Conservation (phyloP, 805 yeast species). For the Myxozyma vanderwaltii region DNA sequence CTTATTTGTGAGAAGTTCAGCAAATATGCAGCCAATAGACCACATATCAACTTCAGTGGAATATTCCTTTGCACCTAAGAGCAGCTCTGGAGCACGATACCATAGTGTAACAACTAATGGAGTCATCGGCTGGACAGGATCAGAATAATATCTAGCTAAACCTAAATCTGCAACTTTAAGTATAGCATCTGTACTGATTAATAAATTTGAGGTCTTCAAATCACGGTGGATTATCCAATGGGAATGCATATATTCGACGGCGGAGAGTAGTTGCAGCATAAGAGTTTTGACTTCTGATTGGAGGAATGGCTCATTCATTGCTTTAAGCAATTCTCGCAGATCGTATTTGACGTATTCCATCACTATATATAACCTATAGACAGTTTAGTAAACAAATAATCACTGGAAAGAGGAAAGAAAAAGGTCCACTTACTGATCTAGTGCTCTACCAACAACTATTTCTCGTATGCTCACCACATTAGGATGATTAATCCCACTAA, state of each 20-base stretch:
- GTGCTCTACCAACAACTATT: slow-evolving; percentile 50
- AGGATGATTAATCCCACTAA: slow-evolving; percentile 53
- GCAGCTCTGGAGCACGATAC: slow-evolving; percentile 52
- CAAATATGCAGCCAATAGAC: slow-evolving; percentile 64
- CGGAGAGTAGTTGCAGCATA: slow-evolving; percentile 38
- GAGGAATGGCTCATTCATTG: slow-evolving; percentile 37
- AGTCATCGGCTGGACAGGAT: slow-evolving; percentile 26
- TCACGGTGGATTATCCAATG: slow-evolving; percentile 39
- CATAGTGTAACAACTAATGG: slow-evolving; percentile 21
- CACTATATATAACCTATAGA: slow-evolving; percentile 37
- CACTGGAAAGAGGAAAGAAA: not conserved
- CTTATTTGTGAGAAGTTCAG: slow-evolving; percentile 49
- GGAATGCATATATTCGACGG: slow-evolving; percentile 35
- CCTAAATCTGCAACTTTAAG: slow-evolving; percentile 51
- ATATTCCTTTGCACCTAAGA: slow-evolving; percentile 49
- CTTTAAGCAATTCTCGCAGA: slow-evolving; percentile 33
- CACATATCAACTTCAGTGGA: slow-evolving; percentile 51
- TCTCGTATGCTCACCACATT: slow-evolving; percentile 58
- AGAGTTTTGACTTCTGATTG: slow-evolving; percentile 40
- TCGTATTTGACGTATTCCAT: slow-evolving; percentile 43
- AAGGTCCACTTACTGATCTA: slow-evolving; percentile 31
- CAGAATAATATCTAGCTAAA: slow-evolving; percentile 49
- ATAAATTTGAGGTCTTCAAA: slow-evolving; percentile 39
- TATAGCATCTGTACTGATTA: slow-evolving; percentile 34
- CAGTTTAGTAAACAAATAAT: not conserved